Evolutionary conservation across 768 basidiomycete genomes (phyloP).

Genomic region (Coprinopsis marcescibilis): DNA sequence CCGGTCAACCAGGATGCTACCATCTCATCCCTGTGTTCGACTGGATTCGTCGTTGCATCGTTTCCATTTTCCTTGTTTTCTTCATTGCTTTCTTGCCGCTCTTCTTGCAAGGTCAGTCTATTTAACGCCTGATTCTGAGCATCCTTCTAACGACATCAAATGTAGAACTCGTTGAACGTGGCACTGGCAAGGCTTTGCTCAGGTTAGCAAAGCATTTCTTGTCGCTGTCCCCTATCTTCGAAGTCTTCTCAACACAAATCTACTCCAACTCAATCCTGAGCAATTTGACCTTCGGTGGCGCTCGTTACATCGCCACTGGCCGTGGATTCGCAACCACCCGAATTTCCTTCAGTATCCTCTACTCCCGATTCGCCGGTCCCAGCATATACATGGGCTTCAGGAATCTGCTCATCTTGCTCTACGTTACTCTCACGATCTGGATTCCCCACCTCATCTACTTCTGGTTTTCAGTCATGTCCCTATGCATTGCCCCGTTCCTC

Average conservation of each 20-base stretch:
- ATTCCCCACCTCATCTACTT: conserved; percentile 96
- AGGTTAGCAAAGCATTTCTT: conserved; percentile 96
- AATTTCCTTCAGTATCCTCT: conserved; percentile 92
- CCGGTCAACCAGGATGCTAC: conserved; percentile 90
- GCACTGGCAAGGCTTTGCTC: conserved; percentile 89
- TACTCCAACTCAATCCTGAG: conserved; percentile 96
- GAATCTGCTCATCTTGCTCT: conserved; percentile 84
- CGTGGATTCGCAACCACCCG: conserved; percentile 98
- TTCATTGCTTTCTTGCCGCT: conserved; percentile 95
- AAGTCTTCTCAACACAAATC: conserved; percentile 98
- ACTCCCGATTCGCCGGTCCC: conserved; percentile 98
- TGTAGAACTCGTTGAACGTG: conserved; percentile 90
- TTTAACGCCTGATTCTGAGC: neutral
- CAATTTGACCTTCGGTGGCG: conserved; percentile 96
- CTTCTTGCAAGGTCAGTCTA: conserved; percentile 81
- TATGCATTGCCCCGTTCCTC: conserved; percentile 94
- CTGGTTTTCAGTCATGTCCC: conserved; percentile 94
- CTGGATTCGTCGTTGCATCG: conserved; percentile 95
- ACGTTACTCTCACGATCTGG: conserved; percentile 88
- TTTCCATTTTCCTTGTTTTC: conserved; percentile 99
- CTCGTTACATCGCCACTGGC: conserved; percentile 97
- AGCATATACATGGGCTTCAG: conserved; percentile 99
- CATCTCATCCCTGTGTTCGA: conserved; percentile 95
- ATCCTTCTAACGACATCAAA: neutral
- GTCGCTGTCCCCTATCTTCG: conserved; percentile 94